A percentile compares a stretch with the other conserved stretches of the same genome.
Conservation (phyloP, 306 rosid species). For the Spatholobus suberectus region DNA sequence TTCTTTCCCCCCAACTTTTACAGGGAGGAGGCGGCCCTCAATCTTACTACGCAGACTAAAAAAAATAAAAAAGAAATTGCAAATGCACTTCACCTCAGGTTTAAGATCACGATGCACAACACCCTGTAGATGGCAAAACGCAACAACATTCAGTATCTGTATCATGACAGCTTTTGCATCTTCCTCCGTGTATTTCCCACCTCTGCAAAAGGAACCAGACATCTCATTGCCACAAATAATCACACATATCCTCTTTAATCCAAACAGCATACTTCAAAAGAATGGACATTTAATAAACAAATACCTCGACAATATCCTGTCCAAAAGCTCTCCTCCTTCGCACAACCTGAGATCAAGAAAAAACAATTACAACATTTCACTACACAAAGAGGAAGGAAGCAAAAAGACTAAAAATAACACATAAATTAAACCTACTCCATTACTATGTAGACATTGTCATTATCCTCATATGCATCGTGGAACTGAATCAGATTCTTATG, state of each 20-base stretch:
- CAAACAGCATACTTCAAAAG: conserved; percentile 16
- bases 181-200: conserved; percentile 90
- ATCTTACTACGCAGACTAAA: neutral
- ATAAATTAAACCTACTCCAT: conserved; percentile 76
- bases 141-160: conserved; percentile 81
- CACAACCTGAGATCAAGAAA: conserved; percentile 64
- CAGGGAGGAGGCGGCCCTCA: neutral
- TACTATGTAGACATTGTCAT: conserved; percentile 84
- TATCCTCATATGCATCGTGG: conserved; percentile 86
- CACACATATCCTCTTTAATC: conserved; percentile 13
- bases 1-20: neutral
- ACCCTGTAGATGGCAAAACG: conserved; percentile 95
- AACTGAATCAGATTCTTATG: conserved; percentile 78
- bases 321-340: conserved; percentile 97
- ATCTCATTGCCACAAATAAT: conserved; percentile 26
- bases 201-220: conserved; percentile 62
- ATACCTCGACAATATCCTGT: conserved; percentile 88
- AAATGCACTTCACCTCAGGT: conserved; percentile 72
- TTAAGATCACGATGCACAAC: conserved; percentile 98
- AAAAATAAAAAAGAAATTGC: neutral
- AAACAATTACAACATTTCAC: neutral
- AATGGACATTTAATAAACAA: conserved; percentile 10
- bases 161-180: conserved; percentile 83
- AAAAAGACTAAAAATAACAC: neutral
- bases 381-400: neutral